phyloP scores from a whole-genome alignment of 2,329 filamentous ascomycete species.

The Aspergillus quadrilineatus region DNA sequence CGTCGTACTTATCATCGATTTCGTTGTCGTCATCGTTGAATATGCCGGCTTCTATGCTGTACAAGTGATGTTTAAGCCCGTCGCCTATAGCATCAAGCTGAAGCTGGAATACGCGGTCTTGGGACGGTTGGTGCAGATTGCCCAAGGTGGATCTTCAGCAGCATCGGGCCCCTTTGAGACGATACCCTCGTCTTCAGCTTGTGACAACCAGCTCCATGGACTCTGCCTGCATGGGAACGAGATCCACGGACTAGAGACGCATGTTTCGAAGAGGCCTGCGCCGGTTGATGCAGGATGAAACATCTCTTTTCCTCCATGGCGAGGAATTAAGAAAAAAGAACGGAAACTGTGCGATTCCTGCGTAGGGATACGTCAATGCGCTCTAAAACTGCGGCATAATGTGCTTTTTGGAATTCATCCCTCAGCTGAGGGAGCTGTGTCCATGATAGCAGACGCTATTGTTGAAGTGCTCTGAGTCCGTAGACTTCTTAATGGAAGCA shows the following conservation, averaged over 20 bases:
- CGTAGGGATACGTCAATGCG: too few species aligned
- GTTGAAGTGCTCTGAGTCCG: too few species aligned
- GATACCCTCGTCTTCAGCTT: slow-evolving; percentile 1
- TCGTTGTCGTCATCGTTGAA: slow-evolving; percentile 41
- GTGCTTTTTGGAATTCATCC: too few species aligned
- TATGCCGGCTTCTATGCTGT: slow-evolving; percentile 41
- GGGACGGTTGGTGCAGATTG: slow-evolving; percentile 39
- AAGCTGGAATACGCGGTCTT: slow-evolving; percentile 58
- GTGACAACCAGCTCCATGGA: background rate
- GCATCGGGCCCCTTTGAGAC: background rate
- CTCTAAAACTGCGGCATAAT: too few species aligned
- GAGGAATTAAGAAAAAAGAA: background rate
- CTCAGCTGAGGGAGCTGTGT: too few species aligned
- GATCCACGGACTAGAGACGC: background rate
- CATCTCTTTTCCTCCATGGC: background rate
- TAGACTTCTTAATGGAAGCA: background rate
- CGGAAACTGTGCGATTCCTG: too few species aligned
- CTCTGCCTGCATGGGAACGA: background rate
- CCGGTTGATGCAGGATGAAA: background rate
- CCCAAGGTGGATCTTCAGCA: background rate
- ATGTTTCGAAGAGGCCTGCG: background rate
- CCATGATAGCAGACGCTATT: too few species aligned
- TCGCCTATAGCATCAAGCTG: slow-evolving; percentile 42
- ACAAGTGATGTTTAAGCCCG: slow-evolving; percentile 43
- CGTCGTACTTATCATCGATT: slow-evolving; percentile 48